These are phyloP conservation scores for Gloeostereum incarnatum DNA, from an alignment of 768 basidiomycete species.

Conservation along the genomic window DNA sequence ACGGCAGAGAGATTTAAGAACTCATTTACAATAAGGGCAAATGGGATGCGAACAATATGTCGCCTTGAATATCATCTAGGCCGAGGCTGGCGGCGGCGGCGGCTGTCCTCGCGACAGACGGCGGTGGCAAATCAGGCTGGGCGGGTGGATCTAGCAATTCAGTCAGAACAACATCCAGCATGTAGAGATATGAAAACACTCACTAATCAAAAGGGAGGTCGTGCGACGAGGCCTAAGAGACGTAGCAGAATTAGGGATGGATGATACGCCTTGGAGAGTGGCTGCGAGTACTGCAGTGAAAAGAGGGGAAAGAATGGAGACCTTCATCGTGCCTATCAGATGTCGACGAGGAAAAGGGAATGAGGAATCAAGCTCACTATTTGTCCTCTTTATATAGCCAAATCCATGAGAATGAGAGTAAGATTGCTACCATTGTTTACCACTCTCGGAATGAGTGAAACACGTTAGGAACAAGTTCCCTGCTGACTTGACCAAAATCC, in stretches of 20 bases:
- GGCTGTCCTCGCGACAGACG: background rate
- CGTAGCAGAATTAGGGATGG: background rate
- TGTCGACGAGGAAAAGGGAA: no score
- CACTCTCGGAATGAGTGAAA: no score
- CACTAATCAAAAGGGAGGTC: background rate
- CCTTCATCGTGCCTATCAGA: no score
- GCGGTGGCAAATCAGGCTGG: background rate
- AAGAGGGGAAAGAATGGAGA: no score
- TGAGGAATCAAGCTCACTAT: no score
- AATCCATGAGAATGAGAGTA: no score
- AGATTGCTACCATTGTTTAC: no score
- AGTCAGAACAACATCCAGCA: background rate
- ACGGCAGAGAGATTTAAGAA: background rate
- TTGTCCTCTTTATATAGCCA: no score
- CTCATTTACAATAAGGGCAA: background rate
- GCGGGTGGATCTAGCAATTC: constrained; percentile 1
- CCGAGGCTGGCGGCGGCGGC: background rate
- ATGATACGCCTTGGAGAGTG: no score
- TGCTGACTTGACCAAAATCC: no score
- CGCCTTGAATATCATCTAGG: constrained; percentile 6
- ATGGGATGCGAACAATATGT: constrained; percentile 5
- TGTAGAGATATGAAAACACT: background rate
- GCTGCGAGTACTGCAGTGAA: no score
- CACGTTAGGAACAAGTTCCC: no score
- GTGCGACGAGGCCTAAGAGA: background rate